Percentiles rank a stretch among this genome's conserved stretches.
Evolutionary conservation across 2,329 filamentous ascomycete species (phyloP).

Genomic region (Onygena corvina): DNA sequence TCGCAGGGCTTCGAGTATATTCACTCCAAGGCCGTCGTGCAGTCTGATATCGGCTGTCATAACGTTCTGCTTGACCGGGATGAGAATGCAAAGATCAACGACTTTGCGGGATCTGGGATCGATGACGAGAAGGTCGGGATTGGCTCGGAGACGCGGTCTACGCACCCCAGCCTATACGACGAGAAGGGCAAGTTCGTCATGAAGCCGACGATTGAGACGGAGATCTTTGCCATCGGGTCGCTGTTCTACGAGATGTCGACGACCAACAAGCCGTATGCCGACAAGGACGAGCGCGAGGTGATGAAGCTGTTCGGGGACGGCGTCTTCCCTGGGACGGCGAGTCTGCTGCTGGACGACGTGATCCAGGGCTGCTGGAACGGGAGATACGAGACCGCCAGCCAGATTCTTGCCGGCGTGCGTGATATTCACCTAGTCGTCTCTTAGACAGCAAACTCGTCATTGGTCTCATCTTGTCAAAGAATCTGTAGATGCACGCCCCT

Average conservation of each 20-base stretch:
- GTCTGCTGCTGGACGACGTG: not conserved
- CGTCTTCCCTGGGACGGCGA: not conserved
- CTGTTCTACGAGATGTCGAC: slow-evolving; percentile 8
- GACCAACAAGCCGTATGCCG: not conserved
- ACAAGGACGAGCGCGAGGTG: not conserved
- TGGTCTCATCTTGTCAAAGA: slow-evolving; percentile 6
- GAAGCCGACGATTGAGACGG: slow-evolving; percentile 6
- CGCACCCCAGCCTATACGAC: slow-evolving; percentile 5
- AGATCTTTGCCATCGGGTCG: slow-evolving; percentile 9
- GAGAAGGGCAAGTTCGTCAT: too few species aligned
- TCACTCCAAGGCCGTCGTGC: slow-evolving; percentile 14
- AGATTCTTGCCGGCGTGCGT: not conserved
- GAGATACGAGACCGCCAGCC: not conserved
- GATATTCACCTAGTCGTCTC: too few species aligned
- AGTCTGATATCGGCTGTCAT: slow-evolving; percentile 16
- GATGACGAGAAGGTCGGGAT: slow-evolving; percentile 13
- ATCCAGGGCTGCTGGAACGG: not conserved
- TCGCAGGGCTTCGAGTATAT: slow-evolving; percentile 14
- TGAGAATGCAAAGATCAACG: slow-evolving; percentile 15
- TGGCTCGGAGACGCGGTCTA: not conserved
- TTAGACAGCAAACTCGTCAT: not conserved
- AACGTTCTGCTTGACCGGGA: slow-evolving; percentile 16
- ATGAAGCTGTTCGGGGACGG: not conserved
- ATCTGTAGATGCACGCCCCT: too few species aligned
- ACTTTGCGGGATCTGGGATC: slow-evolving; percentile 18